Conservation (phyloP, 768 basidiomycete genomes). For the Rhodosporidiobolus sp. region DNA sequence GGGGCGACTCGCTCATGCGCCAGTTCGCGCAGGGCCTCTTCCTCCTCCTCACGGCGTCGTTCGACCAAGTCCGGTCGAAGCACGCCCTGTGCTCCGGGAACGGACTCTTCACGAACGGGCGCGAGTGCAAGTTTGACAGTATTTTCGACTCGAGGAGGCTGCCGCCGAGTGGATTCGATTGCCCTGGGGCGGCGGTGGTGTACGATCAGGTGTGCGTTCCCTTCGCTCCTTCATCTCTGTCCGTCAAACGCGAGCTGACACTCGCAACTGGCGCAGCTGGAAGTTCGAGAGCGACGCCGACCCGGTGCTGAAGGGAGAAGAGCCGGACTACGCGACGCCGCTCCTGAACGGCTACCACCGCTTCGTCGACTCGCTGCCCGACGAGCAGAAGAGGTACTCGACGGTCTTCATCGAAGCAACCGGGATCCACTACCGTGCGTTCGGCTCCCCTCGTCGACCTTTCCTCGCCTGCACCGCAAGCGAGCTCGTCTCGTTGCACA, state of each 20-base stretch:
- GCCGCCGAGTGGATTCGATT: neutral
- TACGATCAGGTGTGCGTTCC: constrained; percentile 9
- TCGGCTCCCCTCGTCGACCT: too few relatives aligned
- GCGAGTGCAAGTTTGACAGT: neutral
- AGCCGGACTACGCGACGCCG: neutral
- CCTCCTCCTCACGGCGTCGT: constrained; percentile 1
- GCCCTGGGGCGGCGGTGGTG: neutral
- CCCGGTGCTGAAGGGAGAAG: neutral
- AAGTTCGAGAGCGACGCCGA: neutral
- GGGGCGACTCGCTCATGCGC: constrained; percentile 3
- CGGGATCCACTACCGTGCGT: constrained; percentile 11
- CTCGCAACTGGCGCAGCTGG: too few relatives aligned
- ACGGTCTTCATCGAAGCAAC: neutral
- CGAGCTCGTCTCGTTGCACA: too few relatives aligned
- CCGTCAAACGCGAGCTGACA: too few relatives aligned
- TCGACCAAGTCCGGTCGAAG: neutral
- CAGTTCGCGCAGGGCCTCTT: constrained; percentile 15
- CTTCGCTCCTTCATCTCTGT: neutral
- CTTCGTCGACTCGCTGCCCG: neutral
- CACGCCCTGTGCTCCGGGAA: constrained; percentile 1
- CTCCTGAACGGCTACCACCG: neutral
- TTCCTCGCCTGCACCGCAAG: neutral
- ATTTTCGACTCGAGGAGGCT: neutral
- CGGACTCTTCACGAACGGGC: neutral
- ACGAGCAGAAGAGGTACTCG: neutral